Evolutionary conservation across 768 basidiomycete species (phyloP).

Genomic region (Erythrobasidium yunnanense): DNA sequence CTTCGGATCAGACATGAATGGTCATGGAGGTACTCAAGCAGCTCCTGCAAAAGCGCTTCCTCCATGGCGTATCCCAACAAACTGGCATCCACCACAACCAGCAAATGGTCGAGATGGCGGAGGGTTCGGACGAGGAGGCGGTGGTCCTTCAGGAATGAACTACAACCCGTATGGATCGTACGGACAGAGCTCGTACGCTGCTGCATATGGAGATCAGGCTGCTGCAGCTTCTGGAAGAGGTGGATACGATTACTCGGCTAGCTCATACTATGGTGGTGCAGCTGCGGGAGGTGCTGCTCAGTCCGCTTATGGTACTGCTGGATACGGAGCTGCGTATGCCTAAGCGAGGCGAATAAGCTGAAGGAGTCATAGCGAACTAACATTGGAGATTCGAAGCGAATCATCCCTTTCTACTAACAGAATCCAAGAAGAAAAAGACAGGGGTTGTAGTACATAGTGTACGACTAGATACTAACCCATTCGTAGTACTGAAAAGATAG

Average conservation of each 20-base stretch:
- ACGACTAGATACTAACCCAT: too few species aligned
- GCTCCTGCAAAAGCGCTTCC: conserved; percentile 2
- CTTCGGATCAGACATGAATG: background rate
- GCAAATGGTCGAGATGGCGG: conserved; percentile 2
- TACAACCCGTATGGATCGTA: background rate
- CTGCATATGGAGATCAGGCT: background rate
- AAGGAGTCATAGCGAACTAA: background rate
- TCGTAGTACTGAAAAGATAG: too few species aligned
- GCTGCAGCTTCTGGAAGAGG: background rate
- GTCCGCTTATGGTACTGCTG: background rate
- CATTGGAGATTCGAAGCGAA: too few species aligned
- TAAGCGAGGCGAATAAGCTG: background rate
- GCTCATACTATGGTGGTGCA: background rate
- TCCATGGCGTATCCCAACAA: conserved; percentile 16
- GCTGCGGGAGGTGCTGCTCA: background rate
- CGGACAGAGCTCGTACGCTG: background rate
- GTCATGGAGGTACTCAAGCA: background rate
- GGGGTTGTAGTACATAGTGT: too few species aligned
- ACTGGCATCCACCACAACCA: conserved; percentile 25
- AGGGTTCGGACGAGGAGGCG: background rate
- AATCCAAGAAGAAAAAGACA: too few species aligned
- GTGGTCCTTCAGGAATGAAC: background rate
- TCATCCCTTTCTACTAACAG: too few species aligned
- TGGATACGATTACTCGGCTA: conserved; percentile 17
- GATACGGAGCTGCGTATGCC: background rate